Evolutionary conservation across 1,284 basidiomycete genomes (phyloP), one percentile per base, ranked within the genome.

Genomic region (Flammula alnicola): DNA sequence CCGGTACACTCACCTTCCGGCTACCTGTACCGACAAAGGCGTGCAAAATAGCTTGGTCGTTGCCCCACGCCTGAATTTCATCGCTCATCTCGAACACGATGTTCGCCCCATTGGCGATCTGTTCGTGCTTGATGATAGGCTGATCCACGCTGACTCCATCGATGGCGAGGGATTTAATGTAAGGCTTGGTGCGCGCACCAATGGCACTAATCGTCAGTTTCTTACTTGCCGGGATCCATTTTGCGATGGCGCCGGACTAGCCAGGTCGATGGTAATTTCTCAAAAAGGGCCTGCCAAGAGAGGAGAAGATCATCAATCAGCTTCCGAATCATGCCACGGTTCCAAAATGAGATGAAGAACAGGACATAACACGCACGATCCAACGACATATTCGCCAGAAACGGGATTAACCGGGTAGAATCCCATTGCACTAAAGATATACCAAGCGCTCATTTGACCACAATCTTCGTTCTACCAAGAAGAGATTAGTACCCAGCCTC

Each of bases 391-490:
- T 58, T 83, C 80, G 6, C 80, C 80, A 0, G 84, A 86, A 0
- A 87, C 86, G 0, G 90, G 89, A 63, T 91, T 84, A 43, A 93
- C 88, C n/a, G 91, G 90, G 60, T 93, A 94, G 68, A 93, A 88
- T 0, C 91, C 91, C 63, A 94, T 74, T 1, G 87, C 83, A 36
- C 83, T 84, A 69, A 92, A 93, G 9, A 92, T 75, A 63, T 87
- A 93, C 91, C 91, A 93, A 0, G 90, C 86, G 59, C 85, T 89
- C 88, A 93, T 93, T 64, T 93, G 91, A 0, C 91, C 91, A 58
- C 91, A 93, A 60, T 94, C 91, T 65, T 94, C 91, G 61, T 93
- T 94, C 83, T 90, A 57, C 9, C 9, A 25, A 16, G 44, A n/a
- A 41, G 35, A 27, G 29, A 10, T 37, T 26, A 39, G 11, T 7